Evolutionary conservation across 768 basidiomycete species (phyloP).

Genomic region (Rossbeevera mucosa): DNA sequence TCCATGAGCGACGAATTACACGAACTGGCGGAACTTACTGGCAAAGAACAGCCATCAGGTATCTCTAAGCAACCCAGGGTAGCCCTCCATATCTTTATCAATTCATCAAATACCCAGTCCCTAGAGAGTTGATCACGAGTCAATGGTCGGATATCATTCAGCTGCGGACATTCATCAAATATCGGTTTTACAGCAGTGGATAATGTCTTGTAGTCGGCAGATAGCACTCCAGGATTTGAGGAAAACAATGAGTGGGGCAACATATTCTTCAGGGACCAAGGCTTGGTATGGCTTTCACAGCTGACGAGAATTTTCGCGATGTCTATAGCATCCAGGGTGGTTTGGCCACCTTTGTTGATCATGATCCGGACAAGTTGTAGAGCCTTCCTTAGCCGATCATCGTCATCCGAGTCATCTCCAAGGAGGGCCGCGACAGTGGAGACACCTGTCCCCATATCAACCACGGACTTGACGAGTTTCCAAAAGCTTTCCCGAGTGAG

Average conservation of each 20-base stretch:
- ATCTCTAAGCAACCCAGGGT: constrained; percentile 43
- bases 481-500: constrained; percentile 37
- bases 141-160: constrained; percentile 54
- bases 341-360: constrained; percentile 49
- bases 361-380: constrained; percentile 52
- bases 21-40: constrained; percentile 39
- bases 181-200: constrained; percentile 46
- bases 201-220: constrained; percentile 47
- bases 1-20: constrained; percentile 1
- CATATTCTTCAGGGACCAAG: constrained; percentile 47
- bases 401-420: constrained; percentile 36
- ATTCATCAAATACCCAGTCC: constrained; percentile 47
- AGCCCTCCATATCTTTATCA: constrained; percentile 53
- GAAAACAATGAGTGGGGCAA: constrained; percentile 54
- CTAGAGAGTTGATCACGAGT: constrained; percentile 52
- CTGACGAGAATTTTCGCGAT: constrained; percentile 40
- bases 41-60: constrained; percentile 39
- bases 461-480: constrained; percentile 47
- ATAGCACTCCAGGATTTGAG: constrained; percentile 51
- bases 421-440: constrained; percentile 54
- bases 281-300: constrained; percentile 29
- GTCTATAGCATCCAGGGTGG: constrained; percentile 53
- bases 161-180: constrained; percentile 48
- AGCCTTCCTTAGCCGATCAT: constrained; percentile 40
- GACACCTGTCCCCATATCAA: constrained; percentile 58